These are phyloP conservation scores for Botryotinia globosa DNA, from an alignment of 2,329 filamentous ascomycete genomes.

Conservation along the genomic window DNA sequence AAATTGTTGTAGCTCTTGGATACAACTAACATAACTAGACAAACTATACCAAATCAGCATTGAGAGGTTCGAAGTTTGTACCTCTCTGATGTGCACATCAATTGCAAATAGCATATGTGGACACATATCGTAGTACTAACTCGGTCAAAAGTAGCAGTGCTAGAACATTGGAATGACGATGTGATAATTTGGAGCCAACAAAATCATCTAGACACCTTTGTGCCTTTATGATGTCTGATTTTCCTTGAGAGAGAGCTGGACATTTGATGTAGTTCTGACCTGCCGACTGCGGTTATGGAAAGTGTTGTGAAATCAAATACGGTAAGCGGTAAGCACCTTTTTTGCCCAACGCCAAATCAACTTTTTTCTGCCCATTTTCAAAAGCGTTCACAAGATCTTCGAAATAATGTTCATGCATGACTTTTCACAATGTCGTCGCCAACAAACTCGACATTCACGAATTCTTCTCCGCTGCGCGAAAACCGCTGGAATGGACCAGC, in stretches of 20 bases:
- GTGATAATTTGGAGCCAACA: neutral
- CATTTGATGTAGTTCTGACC: neutral
- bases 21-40: neutral
- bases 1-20: neutral
- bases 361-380: neutral
- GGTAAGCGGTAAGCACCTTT: constrained; percentile 2
- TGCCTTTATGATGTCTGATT: neutral
- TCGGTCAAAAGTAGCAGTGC: neutral
- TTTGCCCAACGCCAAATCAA: neutral
- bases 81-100: neutral
- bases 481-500: constrained; percentile 70
- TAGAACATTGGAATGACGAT: neutral
- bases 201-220: neutral
- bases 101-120: neutral
- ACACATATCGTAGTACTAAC: too few relatives aligned
- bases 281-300: neutral
- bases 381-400: neutral
- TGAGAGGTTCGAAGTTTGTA: neutral
- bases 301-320: constrained; percentile 8
- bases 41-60: neutral
- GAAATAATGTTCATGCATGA: neutral
- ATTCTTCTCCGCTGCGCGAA: constrained; percentile 46
- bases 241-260: neutral
- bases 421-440: constrained; percentile 17
- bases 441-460: constrained; percentile 7